A percentile compares a stretch with the other conserved stretches of the same genome.
Evolutionary conservation across 768 basidiomycete genomes (phyloP).

Genomic region (Hypholoma fasciculare): DNA sequence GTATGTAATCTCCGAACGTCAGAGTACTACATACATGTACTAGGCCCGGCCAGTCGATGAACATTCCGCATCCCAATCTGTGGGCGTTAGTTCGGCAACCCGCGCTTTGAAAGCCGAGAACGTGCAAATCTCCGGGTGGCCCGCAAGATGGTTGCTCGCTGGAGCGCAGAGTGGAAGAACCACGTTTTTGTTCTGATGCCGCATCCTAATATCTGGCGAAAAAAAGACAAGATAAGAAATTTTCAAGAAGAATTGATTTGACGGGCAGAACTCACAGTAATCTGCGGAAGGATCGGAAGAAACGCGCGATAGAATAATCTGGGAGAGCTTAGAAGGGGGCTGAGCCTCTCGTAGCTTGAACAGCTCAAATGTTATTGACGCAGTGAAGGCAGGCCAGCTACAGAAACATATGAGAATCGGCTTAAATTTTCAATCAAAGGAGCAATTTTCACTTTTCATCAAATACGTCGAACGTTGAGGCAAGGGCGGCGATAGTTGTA

Average conservation of each 20-base stretch:
- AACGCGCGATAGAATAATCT: slow-evolving; percentile 42
- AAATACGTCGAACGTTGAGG: slow-evolving; percentile 67
- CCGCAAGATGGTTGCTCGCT: slow-evolving; percentile 65
- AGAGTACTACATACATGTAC: background rate
- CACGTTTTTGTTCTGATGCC: slow-evolving; percentile 71
- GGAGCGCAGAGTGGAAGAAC: slow-evolving; percentile 63
- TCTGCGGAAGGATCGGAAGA: slow-evolving; percentile 15
- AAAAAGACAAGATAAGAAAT: slow-evolving; percentile 7
- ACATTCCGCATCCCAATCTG: slow-evolving; percentile 69
- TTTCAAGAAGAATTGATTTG: background rate
- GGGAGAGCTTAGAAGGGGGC: slow-evolving; percentile 26
- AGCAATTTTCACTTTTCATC: slow-evolving; percentile 55
- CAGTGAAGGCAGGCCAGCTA: slow-evolving; percentile 78
- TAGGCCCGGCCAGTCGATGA: slow-evolving; percentile 11
- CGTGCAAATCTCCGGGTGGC: slow-evolving; percentile 74
- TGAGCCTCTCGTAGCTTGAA: slow-evolving; percentile 42
- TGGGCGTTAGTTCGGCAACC: slow-evolving; percentile 64
- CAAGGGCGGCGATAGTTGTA: slow-evolving; percentile 65
- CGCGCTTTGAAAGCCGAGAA: slow-evolving; percentile 61
- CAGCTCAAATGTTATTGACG: slow-evolving; percentile 73
- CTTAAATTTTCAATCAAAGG: background rate
- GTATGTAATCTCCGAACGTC: no score
- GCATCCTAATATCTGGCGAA: slow-evolving; percentile 65
- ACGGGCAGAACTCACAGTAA: slow-evolving; percentile 22
- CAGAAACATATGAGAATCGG: background rate